These are phyloP conservation scores for Cucurbitaria berberidis DNA, from an alignment of 2,329 filamentous ascomycete species.

Conservation along the genomic window DNA sequence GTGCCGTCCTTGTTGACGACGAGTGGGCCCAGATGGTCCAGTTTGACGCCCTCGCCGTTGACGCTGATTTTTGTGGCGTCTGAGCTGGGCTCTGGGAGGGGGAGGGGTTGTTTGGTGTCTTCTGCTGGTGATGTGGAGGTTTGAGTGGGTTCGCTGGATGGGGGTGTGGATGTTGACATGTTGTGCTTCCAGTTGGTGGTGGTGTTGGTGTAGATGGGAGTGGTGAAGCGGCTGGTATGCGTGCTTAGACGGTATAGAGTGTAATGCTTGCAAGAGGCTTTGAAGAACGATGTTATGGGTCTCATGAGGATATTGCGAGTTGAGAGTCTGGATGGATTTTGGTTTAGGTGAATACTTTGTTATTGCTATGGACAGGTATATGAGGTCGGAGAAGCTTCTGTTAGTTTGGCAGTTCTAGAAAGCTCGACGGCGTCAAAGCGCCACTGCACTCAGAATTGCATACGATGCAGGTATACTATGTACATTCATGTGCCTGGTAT, in stretches of 20 bases:
- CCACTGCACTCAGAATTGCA: not conserved
- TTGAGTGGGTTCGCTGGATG: not conserved
- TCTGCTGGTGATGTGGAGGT: not conserved
- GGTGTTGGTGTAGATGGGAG: not conserved
- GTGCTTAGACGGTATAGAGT: not conserved
- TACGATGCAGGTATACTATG: not conserved
- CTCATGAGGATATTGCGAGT: not conserved
- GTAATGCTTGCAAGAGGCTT: not conserved
- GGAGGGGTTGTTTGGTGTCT: slow-evolving; percentile 6
- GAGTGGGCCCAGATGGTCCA: slow-evolving; percentile 74
- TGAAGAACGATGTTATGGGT: not conserved
- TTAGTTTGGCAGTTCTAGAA: slow-evolving; percentile 1
- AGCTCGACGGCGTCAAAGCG: slow-evolving; percentile 1
- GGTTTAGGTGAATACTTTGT: not conserved
- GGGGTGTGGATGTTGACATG: not conserved
- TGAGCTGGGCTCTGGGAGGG: slow-evolving; percentile 5
- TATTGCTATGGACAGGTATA: not conserved
- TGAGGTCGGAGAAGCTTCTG: not conserved
- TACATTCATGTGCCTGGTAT: too few relatives aligned
- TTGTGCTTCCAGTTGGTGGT: not conserved
- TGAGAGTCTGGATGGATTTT: not conserved
- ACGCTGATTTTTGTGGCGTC: slow-evolving; percentile 35
- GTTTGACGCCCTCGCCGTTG: slow-evolving; percentile 55
- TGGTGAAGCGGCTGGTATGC: not conserved
- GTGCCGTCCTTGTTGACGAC: slow-evolving; percentile 77